Conservation (phyloP, 78 protist species). For the Mastigamoeba balamuthi region DNA sequence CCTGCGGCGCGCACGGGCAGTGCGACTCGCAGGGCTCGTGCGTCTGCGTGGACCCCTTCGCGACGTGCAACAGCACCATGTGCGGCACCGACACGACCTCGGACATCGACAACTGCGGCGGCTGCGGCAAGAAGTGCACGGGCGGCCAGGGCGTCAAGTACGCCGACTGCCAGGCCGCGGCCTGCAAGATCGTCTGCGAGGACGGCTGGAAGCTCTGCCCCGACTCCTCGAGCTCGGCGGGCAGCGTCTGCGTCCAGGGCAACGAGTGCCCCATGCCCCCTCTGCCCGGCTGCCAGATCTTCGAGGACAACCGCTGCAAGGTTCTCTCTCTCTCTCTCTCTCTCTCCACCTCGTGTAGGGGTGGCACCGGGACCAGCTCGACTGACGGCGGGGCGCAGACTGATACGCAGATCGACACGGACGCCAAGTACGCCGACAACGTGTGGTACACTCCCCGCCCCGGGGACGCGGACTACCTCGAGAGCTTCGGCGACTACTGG, state of each 20-base stretch:
- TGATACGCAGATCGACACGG: conserved; percentile 8
- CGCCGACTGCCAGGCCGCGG: background rate
- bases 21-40: no score
- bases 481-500: background rate
- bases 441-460: conserved; percentile 10
- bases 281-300: conserved; percentile 24
- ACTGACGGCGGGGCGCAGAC: no score
- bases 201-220: background rate
- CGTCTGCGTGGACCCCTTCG: no score
- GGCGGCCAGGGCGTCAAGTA: background rate
- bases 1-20: background rate
- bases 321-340: no score
- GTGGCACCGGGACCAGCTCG: no score
- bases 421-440: background rate
- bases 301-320: conserved; percentile 10
- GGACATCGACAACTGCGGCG: background rate
- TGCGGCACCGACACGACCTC: background rate
- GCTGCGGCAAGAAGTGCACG: background rate
- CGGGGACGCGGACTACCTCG: background rate
- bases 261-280: background rate
- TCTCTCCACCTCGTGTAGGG: no score
- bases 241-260: background rate
- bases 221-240: background rate
- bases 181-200: background rate
- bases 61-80: no score